Evolutionary conservation across 306 rosid genomes (phyloP).

Genomic region (Quercus ilex): DNA sequence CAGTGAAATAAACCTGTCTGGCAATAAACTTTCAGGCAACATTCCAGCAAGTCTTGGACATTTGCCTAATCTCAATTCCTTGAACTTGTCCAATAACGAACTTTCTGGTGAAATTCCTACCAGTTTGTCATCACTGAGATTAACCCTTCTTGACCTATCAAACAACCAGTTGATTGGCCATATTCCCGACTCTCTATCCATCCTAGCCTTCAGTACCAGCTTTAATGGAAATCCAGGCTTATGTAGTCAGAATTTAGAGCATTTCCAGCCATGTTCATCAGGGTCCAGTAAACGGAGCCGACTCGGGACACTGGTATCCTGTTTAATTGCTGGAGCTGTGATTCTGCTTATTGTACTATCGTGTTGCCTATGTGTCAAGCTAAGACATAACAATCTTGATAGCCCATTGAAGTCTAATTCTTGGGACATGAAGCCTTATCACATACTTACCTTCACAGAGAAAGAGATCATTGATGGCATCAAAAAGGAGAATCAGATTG

Average conservation of each 20-base stretch:
- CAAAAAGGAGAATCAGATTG: conserved; percentile 62
- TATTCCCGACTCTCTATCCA: conserved; percentile 61
- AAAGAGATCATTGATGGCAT: conserved; percentile 57
- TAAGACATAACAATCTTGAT: conserved; percentile 35
- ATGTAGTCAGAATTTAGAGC: conserved; percentile 49
- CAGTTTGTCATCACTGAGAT: conserved; percentile 46
- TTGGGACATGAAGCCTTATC: conserved; percentile 78
- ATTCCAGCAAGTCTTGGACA: conserved; percentile 64
- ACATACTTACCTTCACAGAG: conserved; percentile 57
- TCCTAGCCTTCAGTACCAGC: conserved; percentile 53
- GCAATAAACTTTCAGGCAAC: conserved; percentile 50
- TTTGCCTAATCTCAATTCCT: conserved; percentile 61
- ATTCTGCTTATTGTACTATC: conserved; percentile 35
- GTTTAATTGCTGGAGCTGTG: conserved; percentile 46
- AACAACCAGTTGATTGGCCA: conserved; percentile 58
- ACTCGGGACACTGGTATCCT: conserved; percentile 29
- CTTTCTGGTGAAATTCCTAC: conserved; percentile 68
- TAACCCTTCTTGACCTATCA: conserved; percentile 79
- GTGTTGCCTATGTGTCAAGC: conserved; percentile 41
- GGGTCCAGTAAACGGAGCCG: conserved; percentile 23
- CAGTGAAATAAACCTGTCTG: conserved; percentile 53
- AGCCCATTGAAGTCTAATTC: conserved; percentile 40
- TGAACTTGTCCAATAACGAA: conserved; percentile 69
- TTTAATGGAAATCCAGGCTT: conserved; percentile 75
- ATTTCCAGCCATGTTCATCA: conserved; percentile 45